phyloP scores from a whole-genome alignment of 228 moss, liverwort and hornwort genomes.

The Sphagnum magellanicum region DNA sequence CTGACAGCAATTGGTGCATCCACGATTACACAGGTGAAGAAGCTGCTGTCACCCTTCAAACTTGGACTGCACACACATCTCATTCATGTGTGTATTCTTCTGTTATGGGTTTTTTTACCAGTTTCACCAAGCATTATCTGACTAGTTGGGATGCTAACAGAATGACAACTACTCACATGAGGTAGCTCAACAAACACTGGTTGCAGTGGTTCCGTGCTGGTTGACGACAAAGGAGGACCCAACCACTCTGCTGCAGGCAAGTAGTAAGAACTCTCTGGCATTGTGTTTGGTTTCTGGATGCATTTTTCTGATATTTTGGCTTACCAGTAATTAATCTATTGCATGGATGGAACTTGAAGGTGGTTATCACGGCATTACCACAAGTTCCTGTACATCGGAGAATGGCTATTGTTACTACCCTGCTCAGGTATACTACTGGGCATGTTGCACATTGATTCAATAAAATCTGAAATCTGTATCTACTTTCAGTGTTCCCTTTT shows the following conservation, averaged over 20 bases:
- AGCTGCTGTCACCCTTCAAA: no score
- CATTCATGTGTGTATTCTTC: background rate
- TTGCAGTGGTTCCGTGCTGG: slow-evolving; percentile 81
- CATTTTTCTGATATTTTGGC: no score
- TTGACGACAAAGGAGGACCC: slow-evolving; percentile 65
- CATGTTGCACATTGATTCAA: background rate
- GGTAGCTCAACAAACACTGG: slow-evolving; percentile 70
- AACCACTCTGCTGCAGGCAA: slow-evolving; percentile 59
- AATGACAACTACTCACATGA: slow-evolving; percentile 89
- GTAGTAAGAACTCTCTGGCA: background rate
- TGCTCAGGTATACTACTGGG: slow-evolving; percentile 48
- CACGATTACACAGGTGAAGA: slow-evolving; percentile 65
- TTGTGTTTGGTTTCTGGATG: background rate
- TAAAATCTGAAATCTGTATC: background rate
- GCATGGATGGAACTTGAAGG: slow-evolving; percentile 19
- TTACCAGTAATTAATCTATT: background rate
- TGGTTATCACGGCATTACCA: slow-evolving; percentile 76
- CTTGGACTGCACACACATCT: no score
- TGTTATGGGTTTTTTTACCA: no score
- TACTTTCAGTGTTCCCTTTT: background rate
- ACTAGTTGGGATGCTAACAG: slow-evolving; percentile 22
- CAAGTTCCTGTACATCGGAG: slow-evolving; percentile 76
- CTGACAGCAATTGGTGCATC: slow-evolving; percentile 75
- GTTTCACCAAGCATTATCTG: no score
- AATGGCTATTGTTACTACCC: slow-evolving; percentile 71